phyloP scores from a whole-genome alignment of 2,329 filamentous ascomycete genomes.

The Stachybotrys elegans region DNA sequence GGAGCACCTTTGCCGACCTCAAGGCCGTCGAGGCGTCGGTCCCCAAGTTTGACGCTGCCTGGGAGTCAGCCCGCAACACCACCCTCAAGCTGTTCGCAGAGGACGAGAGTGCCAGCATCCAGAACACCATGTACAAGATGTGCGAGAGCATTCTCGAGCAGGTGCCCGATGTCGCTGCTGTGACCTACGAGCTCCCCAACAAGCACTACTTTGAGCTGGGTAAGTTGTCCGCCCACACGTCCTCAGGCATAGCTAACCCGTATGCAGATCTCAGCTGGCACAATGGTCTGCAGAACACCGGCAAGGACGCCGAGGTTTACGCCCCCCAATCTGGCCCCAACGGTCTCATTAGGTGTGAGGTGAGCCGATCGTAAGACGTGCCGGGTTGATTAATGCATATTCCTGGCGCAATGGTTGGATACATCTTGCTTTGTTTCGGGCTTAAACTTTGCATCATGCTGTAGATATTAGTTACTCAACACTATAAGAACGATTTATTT shows the following conservation, averaged over 20 bases:
- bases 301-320: conserved; percentile 92
- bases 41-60: conserved; percentile 72
- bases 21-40: conserved; percentile 61
- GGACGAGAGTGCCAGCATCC: conserved; percentile 88
- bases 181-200: conserved; percentile 86
- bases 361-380: conserved; percentile 48
- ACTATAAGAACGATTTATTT: too few relatives aligned
- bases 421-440: too few relatives aligned
- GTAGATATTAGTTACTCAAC: conserved; percentile 8
- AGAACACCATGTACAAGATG: conserved; percentile 99
- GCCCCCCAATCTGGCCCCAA: conserved; percentile 91
- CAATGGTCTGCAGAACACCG: conserved; percentile 91
- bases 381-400: too few relatives aligned
- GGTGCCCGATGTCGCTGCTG: conserved; percentile 65
- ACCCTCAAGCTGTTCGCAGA: conserved; percentile 89
- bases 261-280: conserved; percentile 85
- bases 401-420: too few relatives aligned
- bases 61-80: conserved; percentile 70
- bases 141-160: conserved; percentile 75
- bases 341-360: conserved; percentile 91
- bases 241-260: conserved; percentile 1
- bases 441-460: too few relatives aligned
- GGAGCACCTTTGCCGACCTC: conserved; percentile 65
- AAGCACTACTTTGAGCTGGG: conserved; percentile 98
- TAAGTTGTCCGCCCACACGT: conserved; percentile 37